A percentile compares a stretch with the other conserved stretches of the same genome.
These are phyloP conservation scores for Phlebiopsis gigantea DNA, from an alignment of 768 basidiomycete genomes.

Conservation along the genomic window DNA sequence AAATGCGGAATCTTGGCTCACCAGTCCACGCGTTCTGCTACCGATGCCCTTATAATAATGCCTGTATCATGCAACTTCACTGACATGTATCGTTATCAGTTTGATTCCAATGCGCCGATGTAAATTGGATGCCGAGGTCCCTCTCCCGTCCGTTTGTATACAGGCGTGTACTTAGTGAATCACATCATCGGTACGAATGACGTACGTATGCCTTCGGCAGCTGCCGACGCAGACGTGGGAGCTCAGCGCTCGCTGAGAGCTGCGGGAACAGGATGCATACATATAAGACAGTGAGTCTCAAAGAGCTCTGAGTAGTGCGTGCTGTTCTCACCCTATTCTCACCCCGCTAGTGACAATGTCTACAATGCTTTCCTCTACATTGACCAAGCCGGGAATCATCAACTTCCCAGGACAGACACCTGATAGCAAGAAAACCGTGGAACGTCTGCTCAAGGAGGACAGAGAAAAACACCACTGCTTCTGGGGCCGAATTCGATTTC, in stretches of 20 bases:
- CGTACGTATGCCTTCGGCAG: too few species aligned
- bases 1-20: not conserved
- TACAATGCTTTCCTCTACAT: not conserved
- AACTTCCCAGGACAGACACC: slow-evolving; percentile 42
- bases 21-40: not conserved
- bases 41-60: not conserved
- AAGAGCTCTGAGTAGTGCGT: slow-evolving; percentile 36
- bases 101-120: not conserved
- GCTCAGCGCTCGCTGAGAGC: too few species aligned
- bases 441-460: slow-evolving; percentile 44
- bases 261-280: too few species aligned
- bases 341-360: not conserved
- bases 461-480: slow-evolving; percentile 47
- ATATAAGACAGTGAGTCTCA: too few species aligned
- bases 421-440: slow-evolving; percentile 35
- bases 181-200: too few species aligned
- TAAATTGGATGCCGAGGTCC: too few species aligned
- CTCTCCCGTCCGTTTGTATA: too few species aligned
- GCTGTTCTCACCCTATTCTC: slow-evolving; percentile 28
- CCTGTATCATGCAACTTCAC: slow-evolving; percentile 4
- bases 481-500: slow-evolving; percentile 38
- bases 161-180: too few species aligned
- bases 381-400: slow-evolving; percentile 32
- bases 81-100: not conserved
- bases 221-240: too few species aligned